Percentiles rank a stretch among this genome's conserved stretches.
Evolutionary conservation across 352 stramenopile species (phyloP).

Genomic region (Phytophthora podocarpi): DNA sequence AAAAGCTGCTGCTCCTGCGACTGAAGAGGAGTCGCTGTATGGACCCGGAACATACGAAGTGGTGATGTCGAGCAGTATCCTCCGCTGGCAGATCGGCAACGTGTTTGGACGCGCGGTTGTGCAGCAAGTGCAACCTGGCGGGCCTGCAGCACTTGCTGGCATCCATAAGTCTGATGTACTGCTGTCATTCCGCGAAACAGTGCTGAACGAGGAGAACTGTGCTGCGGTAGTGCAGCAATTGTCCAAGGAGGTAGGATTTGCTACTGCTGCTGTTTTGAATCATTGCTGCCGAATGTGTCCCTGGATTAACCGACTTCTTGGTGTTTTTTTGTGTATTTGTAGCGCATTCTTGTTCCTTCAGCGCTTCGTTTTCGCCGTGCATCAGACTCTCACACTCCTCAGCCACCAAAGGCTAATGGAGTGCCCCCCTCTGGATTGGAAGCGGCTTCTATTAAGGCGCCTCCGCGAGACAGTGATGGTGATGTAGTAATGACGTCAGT

Average conservation of each 20-base stretch:
- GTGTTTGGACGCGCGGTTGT: slow-evolving; percentile 87
- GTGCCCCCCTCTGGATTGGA: not conserved
- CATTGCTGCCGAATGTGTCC: not conserved
- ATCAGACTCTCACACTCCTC: slow-evolving; percentile 44
- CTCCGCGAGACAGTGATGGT: slow-evolving; percentile 50
- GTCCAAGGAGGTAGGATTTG: slow-evolving; percentile 64
- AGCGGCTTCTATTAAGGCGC: slow-evolving; percentile 6
- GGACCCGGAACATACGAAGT: slow-evolving; percentile 81
- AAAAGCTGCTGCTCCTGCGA: not conserved
- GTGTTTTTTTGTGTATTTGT: slow-evolving; percentile 4
- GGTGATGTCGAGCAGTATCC: slow-evolving; percentile 73
- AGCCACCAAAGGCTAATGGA: slow-evolving; percentile 22
- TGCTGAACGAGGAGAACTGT: slow-evolving; percentile 83
- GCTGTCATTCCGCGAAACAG: slow-evolving; percentile 70
- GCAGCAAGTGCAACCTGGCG: slow-evolving; percentile 69
- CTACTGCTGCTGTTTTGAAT: not conserved
- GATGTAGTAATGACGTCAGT: slow-evolving; percentile 67
- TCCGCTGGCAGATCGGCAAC: slow-evolving; percentile 85
- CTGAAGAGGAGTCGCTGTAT: slow-evolving; percentile 51
- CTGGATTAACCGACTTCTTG: slow-evolving; percentile 12
- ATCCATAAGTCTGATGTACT: slow-evolving; percentile 89
- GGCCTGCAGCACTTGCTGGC: slow-evolving; percentile 65
- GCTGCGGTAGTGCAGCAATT: slow-evolving; percentile 76
- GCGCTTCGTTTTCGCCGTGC: slow-evolving; percentile 76
- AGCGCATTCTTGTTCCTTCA: slow-evolving; percentile 69